Base-by-base conservation (phyloP, 179 eudicot genomes). In the Silene vulgaris region DNA sequence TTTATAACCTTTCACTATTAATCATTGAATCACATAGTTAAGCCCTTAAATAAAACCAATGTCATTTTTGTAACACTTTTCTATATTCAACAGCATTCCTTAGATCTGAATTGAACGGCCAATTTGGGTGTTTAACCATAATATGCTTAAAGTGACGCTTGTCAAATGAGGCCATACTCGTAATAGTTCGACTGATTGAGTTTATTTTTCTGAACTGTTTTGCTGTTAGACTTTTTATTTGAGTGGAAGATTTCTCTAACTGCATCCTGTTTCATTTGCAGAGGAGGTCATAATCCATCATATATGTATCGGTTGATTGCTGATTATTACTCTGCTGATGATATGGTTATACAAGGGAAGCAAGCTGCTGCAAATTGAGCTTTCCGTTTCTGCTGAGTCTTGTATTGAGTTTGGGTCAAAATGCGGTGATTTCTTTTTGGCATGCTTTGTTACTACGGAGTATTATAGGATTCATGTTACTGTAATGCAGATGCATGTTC, bases 241-340 rank as follows among this genome's bases (percentile, higher is more conserved):
- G 40, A 35, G 8, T 35, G 40, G 40, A 35, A 35, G 40, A 35
- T 35, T 35, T 35, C 40, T 35, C 40, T 35, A 28, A 83, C 12
- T 50, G 64, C 14, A 20, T 17, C 20, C 45, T 60, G 29, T 72
- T 29, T 76, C 17, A 35, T 80, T 79, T 85, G 67, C 93, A 95
- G 97, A 14, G 99, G 99, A 72, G 99, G 99, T 79, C 97, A 95
- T 76, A 92, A 90, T 76, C 96, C 99, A 70, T 95, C 99, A 16
- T 95, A 88, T 76, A 95, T 93, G 88, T 93, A 95, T 76, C 87
- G 93, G 79, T 90, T 92, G 52, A 90, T 95, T 76, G 93, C 97
- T 35, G 97, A 95, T 82, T 95, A 89, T 78, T 95, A 95, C 85
- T 90, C 97, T 70, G 97, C 97, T 78, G 96, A 89, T 80, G 97